A percentile compares a stretch with the other conserved stretches of the same genome.
phyloP scores from a whole-genome alignment of 306 rosid species.

The Hylodesmum podocarpum region DNA sequence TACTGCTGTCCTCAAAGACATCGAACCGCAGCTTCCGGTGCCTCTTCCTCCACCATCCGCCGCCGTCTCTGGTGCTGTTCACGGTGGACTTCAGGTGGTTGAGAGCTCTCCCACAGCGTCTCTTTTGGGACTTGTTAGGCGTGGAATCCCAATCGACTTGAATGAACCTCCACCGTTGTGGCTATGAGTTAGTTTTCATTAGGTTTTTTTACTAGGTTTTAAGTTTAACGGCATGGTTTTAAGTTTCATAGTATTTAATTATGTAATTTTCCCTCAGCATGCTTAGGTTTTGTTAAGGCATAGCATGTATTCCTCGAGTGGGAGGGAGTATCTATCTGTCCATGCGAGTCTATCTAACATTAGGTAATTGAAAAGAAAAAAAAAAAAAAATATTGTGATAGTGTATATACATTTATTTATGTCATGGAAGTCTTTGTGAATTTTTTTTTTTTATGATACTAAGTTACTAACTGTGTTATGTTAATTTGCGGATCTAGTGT shows the following conservation, averaged over 20 bases:
- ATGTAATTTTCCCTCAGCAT: not conserved
- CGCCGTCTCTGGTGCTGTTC: not conserved
- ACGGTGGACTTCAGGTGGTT: not conserved
- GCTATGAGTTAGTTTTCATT: conserved; percentile 40
- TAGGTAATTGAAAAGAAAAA: not conserved
- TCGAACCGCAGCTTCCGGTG: conserved; percentile 8
- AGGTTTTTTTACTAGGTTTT: too few relatives aligned
- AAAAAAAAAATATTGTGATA: not conserved
- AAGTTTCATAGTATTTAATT: not conserved
- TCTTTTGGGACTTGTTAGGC: conserved; percentile 63
- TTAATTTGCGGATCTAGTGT: too few relatives aligned
- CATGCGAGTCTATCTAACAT: conserved; percentile 32
- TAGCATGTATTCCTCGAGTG: too few relatives aligned
- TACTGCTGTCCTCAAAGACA: conserved; percentile 47
- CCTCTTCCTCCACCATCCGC: not conserved
- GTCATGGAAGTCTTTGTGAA: not conserved
- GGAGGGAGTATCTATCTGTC: conserved; percentile 4
- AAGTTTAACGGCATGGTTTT: conserved; percentile 34
- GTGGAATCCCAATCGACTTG: conserved; percentile 82
- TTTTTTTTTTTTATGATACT: not conserved
- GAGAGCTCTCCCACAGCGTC: conserved; percentile 52
- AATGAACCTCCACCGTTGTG: conserved; percentile 96
- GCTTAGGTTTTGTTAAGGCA: too few relatives aligned
- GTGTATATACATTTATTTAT: not conserved
- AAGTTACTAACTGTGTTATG: too few relatives aligned